A percentile compares a stretch with the other conserved stretches of the same genome.
Evolutionary conservation across 129 eudicot species (phyloP).

Genomic region (Pseudognaphalium luteoalbum): DNA sequence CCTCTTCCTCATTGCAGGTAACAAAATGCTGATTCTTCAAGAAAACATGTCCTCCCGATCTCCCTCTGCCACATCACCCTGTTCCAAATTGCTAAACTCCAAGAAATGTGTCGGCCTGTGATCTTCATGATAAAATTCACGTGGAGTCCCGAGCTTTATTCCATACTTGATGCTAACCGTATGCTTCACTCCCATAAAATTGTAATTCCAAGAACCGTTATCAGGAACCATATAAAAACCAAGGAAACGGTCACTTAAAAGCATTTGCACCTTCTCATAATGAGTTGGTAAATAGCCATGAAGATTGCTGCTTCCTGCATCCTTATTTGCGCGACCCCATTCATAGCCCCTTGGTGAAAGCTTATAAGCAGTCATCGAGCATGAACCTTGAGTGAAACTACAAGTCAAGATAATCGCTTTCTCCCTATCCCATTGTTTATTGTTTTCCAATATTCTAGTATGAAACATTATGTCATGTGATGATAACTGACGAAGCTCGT

Average conservation of each 20-base stretch:
- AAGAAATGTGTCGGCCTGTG: slow-evolving; percentile 97
- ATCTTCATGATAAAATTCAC: slow-evolving; percentile 89
- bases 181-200: slow-evolving; percentile 98
- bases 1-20: too few species aligned
- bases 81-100: slow-evolving; percentile 92
- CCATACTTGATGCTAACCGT: slow-evolving; percentile 84
- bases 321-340: slow-evolving; percentile 95
- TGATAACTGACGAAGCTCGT: slow-evolving; percentile 95
- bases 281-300: slow-evolving; percentile 98
- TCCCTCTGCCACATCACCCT: slow-evolving; percentile 74
- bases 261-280: slow-evolving; percentile 98
- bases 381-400: slow-evolving; percentile 98
- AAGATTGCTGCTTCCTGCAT: slow-evolving; percentile 68
- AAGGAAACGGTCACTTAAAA: slow-evolving; percentile 93
- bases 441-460: slow-evolving; percentile 79
- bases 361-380: slow-evolving; percentile 95
- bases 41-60: slow-evolving; percentile 93
- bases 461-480: slow-evolving; percentile 88
- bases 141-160: slow-evolving; percentile 88
- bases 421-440: slow-evolving; percentile 99
- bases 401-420: slow-evolving; percentile 87
- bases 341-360: slow-evolving; percentile 94
- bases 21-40: slow-evolving; percentile 7
- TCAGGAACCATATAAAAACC: slow-evolving; percentile 99
- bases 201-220: slow-evolving; percentile 96